Evolutionary conservation across 2,329 filamentous ascomycete genomes (phyloP), one percentile per base, ranked within the genome.

Genomic region (Phaeomoniella chlamydospora): DNA sequence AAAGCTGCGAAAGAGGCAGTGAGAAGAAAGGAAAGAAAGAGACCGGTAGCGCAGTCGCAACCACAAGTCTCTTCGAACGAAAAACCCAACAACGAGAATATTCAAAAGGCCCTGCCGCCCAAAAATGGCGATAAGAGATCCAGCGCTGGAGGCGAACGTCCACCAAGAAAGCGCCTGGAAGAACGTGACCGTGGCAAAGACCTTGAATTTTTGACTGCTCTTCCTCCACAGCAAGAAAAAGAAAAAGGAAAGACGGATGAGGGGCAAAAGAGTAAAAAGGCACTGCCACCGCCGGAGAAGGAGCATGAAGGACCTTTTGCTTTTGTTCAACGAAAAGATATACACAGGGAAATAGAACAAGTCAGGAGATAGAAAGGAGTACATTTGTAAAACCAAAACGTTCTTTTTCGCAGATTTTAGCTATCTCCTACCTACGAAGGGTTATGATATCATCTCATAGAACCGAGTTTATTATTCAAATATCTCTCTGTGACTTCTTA

Each of bases 1-100:
- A 68, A 78, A 46, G 61, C 80, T 38, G 87, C 84, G 3, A 78
- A 70, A 53, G 77, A 85, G 51, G 77, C 77, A 10, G 56, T 55
- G 19, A 35, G 18, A 17, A 38, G 31, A 14, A 32, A 32, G 13
- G 31, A 6, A 16, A 30, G 33, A 31, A 38, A 19, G 2, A 35
- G 31, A 29, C 13, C 15, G 17, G 4, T 3, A 15, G 26, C 15
- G 5, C 35, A 39, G 14, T 31, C 37, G 18, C 22, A 6, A 26
- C 22, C 22, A n/a, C 22, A 26, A 26, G 9, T n/a, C 6, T 26
- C 22, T 9, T 26, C 22, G n/a, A n/a, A 6, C 9, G 9, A 6
- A n/a, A n/a, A 6, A n/a, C 9, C 6, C n/a, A 26, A 9, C n/a
- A 26, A n/a, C 22, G n/a, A 26, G 22, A n/a, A n/a, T n/a, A 26